phyloP scores from a whole-genome alignment of 495 filamentous ascomycete genomes.

The Tetracladium marchalianum region DNA sequence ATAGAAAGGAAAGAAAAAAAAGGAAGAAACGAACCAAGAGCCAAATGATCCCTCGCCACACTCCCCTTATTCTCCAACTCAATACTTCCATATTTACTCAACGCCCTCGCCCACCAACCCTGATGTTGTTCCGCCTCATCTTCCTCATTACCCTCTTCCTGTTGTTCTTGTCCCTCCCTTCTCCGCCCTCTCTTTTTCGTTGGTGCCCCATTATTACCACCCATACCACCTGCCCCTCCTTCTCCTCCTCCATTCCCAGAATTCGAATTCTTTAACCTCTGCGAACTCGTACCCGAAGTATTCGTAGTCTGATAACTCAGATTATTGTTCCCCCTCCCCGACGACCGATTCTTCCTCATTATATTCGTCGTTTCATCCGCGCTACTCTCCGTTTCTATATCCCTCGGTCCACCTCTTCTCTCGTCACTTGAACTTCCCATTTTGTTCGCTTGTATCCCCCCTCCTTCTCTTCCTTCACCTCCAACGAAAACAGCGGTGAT shows the following conservation, averaged over 20 bases:
- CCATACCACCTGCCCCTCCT: background rate
- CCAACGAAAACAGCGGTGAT: no score
- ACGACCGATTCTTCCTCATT: slow-evolving; percentile 1
- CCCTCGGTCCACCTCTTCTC: background rate
- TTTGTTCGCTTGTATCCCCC: no score
- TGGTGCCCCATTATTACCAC: background rate
- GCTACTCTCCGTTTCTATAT: slow-evolving; percentile 12
- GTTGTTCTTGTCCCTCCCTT: background rate
- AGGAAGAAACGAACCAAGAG: slow-evolving; percentile 56
- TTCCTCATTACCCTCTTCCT: slow-evolving; percentile 1
- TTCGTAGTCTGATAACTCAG: slow-evolving; percentile 14
- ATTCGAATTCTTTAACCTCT: no score
- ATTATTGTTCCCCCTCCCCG: slow-evolving; percentile 3
- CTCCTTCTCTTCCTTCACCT: no score
- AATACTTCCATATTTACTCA: slow-evolving; percentile 68
- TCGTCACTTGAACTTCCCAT: no score
- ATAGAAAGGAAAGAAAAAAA: background rate
- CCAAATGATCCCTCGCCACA: slow-evolving; percentile 89
- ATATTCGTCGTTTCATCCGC: slow-evolving; percentile 19
- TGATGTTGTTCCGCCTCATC: slow-evolving; percentile 17
- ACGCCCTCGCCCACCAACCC: slow-evolving; percentile 38
- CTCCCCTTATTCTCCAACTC: slow-evolving; percentile 96
- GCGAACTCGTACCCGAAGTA: no score
- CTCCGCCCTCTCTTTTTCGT: background rate
- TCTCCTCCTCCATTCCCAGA: no score